These are phyloP conservation scores for Myriosclerotinia scirpicola DNA, from an alignment of 2,329 filamentous ascomycete genomes.

Conservation along the genomic window DNA sequence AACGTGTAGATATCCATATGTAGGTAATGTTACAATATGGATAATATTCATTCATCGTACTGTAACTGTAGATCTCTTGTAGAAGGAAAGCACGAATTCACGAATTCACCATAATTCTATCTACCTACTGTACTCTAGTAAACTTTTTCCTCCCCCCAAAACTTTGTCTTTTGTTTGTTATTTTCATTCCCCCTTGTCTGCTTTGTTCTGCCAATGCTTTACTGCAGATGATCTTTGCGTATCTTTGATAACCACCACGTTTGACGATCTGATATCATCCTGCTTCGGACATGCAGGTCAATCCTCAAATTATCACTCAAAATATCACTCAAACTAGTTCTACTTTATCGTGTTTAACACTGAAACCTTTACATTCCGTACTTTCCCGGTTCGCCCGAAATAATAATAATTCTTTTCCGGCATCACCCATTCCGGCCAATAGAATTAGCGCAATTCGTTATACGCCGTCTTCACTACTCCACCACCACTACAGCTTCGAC, in stretches of 20 bases:
- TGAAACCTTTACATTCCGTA: conserved; percentile 21
- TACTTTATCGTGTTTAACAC: conserved; percentile 11
- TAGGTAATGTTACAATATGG: not conserved
- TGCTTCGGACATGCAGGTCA: conserved; percentile 6
- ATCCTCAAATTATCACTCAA: conserved; percentile 1
- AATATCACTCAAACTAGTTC: not conserved
- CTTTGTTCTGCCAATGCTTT: not conserved
- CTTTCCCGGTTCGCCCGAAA: conserved; percentile 18
- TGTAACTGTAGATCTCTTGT: not conserved
- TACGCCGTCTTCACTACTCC: conserved; percentile 22
- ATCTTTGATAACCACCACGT: not conserved
- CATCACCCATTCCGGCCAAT: conserved; percentile 25
- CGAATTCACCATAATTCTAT: not conserved
- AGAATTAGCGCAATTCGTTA: conserved; percentile 19
- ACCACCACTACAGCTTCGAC: conserved; percentile 16
- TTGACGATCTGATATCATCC: conserved; percentile 7
- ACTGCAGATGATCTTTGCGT: not conserved
- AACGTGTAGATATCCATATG: not conserved
- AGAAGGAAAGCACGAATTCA: not conserved
- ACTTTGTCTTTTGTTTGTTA: not conserved
- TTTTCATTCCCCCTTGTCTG: not conserved
- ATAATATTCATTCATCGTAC: not conserved
- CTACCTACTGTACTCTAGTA: not conserved
- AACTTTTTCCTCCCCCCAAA: too few relatives aligned
- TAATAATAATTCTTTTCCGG: conserved; percentile 17